phyloP scores from a whole-genome alignment of 306 rosid species.

The Cajanus cajan region DNA sequence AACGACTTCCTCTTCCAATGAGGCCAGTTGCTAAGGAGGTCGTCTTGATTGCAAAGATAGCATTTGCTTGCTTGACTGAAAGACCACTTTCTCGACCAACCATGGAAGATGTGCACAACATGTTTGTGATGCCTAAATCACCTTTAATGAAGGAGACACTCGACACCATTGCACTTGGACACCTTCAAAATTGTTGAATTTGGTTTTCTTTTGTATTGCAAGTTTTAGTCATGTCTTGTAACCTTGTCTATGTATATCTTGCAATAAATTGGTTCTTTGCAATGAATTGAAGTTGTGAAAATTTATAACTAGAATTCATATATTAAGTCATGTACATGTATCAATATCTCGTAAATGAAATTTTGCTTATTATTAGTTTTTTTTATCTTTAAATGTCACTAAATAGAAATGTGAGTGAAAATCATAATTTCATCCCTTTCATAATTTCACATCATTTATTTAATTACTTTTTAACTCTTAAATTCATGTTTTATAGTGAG shows the following conservation, averaged over 20 bases:
- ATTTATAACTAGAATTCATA: background rate
- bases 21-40: constrained; percentile 25
- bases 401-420: too few relatives aligned
- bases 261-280: background rate
- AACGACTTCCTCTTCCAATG: constrained; percentile 22
- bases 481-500: too few relatives aligned
- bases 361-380: too few relatives aligned
- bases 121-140: constrained; percentile 26
- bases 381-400: too few relatives aligned
- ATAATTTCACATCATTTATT: too few relatives aligned
- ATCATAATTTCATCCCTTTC: too few relatives aligned
- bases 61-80: constrained; percentile 33
- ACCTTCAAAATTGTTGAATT: constrained; percentile 7
- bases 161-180: constrained; percentile 20
- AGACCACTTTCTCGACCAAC: constrained; percentile 27
- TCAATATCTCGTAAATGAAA: too few relatives aligned
- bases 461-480: too few relatives aligned
- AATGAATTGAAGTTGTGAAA: background rate
- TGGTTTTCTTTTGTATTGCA: constrained; percentile 2
- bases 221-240: background rate
- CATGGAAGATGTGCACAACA: constrained; percentile 30
- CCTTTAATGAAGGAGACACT: background rate
- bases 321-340: too few relatives aligned
- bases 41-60: constrained; percentile 19
- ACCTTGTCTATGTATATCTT: background rate